Base-by-base conservation (phyloP, 306 rosid species). In the Malus asiatica region DNA sequence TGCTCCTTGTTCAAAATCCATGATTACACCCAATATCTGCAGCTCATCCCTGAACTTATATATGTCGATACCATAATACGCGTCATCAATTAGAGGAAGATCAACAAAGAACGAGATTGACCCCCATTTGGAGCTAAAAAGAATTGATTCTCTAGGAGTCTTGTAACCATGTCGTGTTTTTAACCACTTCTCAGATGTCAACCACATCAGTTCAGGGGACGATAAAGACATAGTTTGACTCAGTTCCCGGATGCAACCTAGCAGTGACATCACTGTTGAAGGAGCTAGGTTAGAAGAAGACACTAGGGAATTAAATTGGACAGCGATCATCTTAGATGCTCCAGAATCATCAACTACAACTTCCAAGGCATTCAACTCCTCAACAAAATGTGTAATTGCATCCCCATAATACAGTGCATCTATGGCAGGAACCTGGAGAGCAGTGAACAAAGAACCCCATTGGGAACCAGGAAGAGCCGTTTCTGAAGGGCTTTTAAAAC, bases 31-130 rank as follows among this genome's bases (percentile, higher is more conserved):
- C 59, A 82, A 60, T 67, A 46, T 66, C 45, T 67, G 68, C 25
- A 82, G 61, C 68, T 82, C 82, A 23, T 51, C 75, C 71, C 25
- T 77, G 44, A 44, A 77, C 32, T 29, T 62, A 45, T 67, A 72
- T 11, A 82, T 33, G 58, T 23, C 13, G n/a, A 67, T 46, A 33
- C 75, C 38, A 33, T 72, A 76, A 38, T 30, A 59, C 4, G 18
- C 77, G 10, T 76, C 81, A 81, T 76, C 84, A 25, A 76, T 65
- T 5, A 77, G 44, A 18, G 81, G 81, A 73, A 72, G 81, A 42
- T 82, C 79, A 35, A 73, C 71, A 30, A 67, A 73, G 2, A 25
- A 19, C 2, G 25, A 72, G 48, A 82, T 22, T 1, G 71, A 27
- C 33, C 62, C 85, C 82, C 77, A 78, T 20, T 78, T 66, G 11